These are phyloP conservation scores for Cyclospora cayetanensis DNA, from an alignment of 169 alveolate species.

Conservation along the genomic window DNA sequence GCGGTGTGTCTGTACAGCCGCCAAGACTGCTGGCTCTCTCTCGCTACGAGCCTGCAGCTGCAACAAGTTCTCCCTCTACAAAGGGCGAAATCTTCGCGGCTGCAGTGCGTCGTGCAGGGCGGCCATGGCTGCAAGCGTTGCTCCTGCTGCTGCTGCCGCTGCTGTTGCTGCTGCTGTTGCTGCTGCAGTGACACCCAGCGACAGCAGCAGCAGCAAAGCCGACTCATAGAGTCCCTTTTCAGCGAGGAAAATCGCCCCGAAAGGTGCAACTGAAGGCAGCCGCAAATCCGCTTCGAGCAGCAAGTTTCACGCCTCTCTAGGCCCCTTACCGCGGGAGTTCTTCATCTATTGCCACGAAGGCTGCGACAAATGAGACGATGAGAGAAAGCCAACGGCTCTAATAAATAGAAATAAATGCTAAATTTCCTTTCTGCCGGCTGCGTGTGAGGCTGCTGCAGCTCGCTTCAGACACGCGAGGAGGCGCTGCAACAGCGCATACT, in stretches of 20 bases:
- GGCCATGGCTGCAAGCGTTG: neutral
- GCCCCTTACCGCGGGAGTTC: too few relatives aligned
- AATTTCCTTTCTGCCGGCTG: neutral
- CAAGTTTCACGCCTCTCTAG: too few relatives aligned
- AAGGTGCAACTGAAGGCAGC: neutral
- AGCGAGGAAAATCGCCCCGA: neutral
- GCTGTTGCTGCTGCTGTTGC: constrained; percentile 62
- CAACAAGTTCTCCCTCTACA: neutral
- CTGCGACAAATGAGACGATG: too few relatives aligned
- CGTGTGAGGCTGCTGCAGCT: constrained; percentile 10
- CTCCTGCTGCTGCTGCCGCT: constrained; percentile 54
- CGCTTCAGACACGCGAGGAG: neutral
- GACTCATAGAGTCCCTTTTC: neutral
- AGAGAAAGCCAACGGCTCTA: too few relatives aligned
- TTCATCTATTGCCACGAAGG: too few relatives aligned
- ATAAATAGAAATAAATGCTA: constrained; percentile 25
- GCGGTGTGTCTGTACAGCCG: too few relatives aligned
- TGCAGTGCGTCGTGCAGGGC: too few relatives aligned
- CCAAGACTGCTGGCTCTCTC: too few relatives aligned
- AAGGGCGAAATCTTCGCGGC: neutral
- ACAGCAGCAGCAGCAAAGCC: constrained; percentile 11
- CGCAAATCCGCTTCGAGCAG: neutral
- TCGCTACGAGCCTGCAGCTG: too few relatives aligned
- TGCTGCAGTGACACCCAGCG: constrained; percentile 22
- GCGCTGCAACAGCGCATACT: constrained; percentile 9